Evolutionary conservation across 192 early-diverging fungal species (phyloP), one percentile per base, ranked within the genome.

Genomic region (Umbelopsis isabellina): DNA sequence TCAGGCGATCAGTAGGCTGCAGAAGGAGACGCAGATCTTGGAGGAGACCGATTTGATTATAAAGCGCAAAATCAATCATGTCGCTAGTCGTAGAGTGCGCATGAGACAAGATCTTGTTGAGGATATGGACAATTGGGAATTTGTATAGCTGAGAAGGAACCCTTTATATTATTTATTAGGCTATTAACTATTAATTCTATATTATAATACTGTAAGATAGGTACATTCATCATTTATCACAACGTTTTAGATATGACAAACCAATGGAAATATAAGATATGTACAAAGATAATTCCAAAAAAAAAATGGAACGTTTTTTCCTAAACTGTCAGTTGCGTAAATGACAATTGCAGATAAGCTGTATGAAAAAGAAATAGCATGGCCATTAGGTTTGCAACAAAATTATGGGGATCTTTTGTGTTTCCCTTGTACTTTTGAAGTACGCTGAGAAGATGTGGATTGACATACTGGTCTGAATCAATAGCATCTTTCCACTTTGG

Each of bases 1-100:
- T 30, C 33, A 70, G 25, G 58, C 75, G 20, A 72, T 76, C 23
- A 69, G 51, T 49, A 20, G 48, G 21, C 35, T 76, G 23, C 69
- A 66, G 11, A 70, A 72, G 55, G 68, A 76, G 58, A 70, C 65
- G 27, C 15, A 76, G 46, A 37, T 61, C 49, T 45, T 76, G 46
- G 75, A 76, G 30, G 37, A 72, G 22, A 76, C 75, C 2, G 66
- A 76, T 47, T 21, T 68, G 21, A 70, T 76, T 18, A 65, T 76
- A 18, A 72, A 72, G 41, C 67, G 66, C 22, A 76, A 70, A n/a
- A 76, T 76, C 58, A 46, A 67, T 16, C 49, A 72, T 16, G 70
- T 76, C 8, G 65, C 66, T 61, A 30, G 33, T 3, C 55, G 55
- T 18, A 25, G 55, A n/a, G 55, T 61, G n/a, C 55, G 55, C 27